Conservation (phyloP, 164 flowering plant species). For the Annona squamosa region DNA sequence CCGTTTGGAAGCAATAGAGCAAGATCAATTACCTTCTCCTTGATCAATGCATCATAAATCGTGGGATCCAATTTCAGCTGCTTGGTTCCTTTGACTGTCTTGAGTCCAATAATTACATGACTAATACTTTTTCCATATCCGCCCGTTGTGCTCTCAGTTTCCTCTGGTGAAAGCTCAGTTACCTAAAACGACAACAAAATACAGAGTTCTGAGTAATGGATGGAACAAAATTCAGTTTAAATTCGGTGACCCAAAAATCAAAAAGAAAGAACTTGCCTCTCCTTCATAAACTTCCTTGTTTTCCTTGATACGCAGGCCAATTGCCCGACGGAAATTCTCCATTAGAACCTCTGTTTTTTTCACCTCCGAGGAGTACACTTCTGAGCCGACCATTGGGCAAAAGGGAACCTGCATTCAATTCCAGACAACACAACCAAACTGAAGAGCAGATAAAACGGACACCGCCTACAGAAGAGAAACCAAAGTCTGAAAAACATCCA, state of each 20-base stretch:
- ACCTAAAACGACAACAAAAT: slow-evolving; percentile 39
- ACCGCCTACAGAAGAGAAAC: background rate
- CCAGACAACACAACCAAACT: background rate
- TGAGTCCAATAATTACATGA: slow-evolving; percentile 88
- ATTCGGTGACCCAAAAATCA: background rate
- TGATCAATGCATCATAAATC: slow-evolving; percentile 93
- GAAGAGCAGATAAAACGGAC: background rate
- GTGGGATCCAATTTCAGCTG: slow-evolving; percentile 96
- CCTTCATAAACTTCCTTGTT: slow-evolving; percentile 98
- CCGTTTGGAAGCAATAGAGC: background rate
- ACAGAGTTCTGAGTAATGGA: background rate
- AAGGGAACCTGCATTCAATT: slow-evolving; percentile 71
- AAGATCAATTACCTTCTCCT: slow-evolving; percentile 65
- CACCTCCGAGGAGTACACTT: slow-evolving; percentile 96
- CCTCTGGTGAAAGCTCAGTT: slow-evolving; percentile 97
- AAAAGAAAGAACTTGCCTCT: slow-evolving; percentile 51
- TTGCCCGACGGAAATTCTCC: slow-evolving; percentile 93
- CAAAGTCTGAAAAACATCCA: slow-evolving; percentile 6
- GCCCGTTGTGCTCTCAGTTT: slow-evolving; percentile 85
- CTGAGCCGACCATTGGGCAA: slow-evolving; percentile 99
- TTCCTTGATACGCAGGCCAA: slow-evolving; percentile 97
- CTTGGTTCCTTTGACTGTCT: slow-evolving; percentile 96
- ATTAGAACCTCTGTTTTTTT: slow-evolving; percentile 97
- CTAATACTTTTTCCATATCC: slow-evolving; percentile 97
- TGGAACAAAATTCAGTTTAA: background rate